phyloP scores from a whole-genome alignment of 75 land plant genomes.

The Selaginella tamariscina region DNA sequence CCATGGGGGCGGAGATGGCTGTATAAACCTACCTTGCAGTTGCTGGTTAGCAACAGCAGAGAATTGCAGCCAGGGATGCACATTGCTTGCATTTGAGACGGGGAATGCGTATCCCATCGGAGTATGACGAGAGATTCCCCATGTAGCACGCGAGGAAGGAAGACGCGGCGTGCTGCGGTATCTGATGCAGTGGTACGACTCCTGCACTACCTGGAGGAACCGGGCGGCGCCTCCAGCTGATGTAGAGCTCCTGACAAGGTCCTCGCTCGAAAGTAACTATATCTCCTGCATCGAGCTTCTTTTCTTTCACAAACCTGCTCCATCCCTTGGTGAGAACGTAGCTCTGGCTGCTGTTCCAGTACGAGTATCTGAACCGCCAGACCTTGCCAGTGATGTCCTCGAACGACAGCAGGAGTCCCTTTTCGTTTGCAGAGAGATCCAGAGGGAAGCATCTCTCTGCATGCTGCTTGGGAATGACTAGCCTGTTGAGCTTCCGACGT shows the following conservation, averaged over 20 bases:
- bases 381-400: constrained; percentile 51
- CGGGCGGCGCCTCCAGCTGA: constrained; percentile 38
- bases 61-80: neutral
- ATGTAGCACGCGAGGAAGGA: neutral
- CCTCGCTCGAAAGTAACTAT: constrained; percentile 51
- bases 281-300: constrained; percentile 66
- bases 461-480: constrained; percentile 86
- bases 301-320: constrained; percentile 86
- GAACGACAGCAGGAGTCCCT: constrained; percentile 59
- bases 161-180: too few relatives aligned
- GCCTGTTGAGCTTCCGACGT: constrained; percentile 78
- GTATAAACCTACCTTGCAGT: neutral
- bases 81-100: too few relatives aligned
- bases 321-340: constrained; percentile 87
- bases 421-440: constrained; percentile 25
- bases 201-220: constrained; percentile 6
- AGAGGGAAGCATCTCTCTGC: constrained; percentile 84
- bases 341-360: constrained; percentile 90
- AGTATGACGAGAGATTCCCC: neutral
- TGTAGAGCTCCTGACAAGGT: constrained; percentile 40
- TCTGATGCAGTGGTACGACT: neutral
- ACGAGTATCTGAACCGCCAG: constrained; percentile 79
- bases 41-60: neutral
- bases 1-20: neutral
- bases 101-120: too few relatives aligned